Evolutionary conservation across 1,284 basidiomycete genomes (phyloP), one percentile per base, ranked within the genome.

Genomic region (Coniferiporia sulphurascens): DNA sequence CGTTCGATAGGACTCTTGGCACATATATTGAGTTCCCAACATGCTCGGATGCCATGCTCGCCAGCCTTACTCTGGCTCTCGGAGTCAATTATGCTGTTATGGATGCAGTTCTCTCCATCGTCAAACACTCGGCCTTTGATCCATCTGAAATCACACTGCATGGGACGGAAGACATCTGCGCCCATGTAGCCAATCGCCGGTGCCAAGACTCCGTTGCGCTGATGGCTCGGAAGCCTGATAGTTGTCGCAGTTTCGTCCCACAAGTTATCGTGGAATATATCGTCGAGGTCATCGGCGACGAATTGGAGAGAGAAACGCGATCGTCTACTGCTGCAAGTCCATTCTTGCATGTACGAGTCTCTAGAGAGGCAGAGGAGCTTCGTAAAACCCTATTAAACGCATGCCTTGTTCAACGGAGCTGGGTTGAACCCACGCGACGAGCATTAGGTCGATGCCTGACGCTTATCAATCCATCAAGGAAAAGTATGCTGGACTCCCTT

Each of bases 11-110:
- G 15, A 52, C 50, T 7, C 50, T 52, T 27, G 50, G 17, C 9
- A 17, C 50, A 2, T 52, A 52, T 17, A 52, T 52, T 17, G 50
- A 52, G 50, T 52, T 36, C 34, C 50, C 50, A n/a, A 52, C 50
- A 19, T 38, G 34, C 35, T 52, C 50, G 17, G 50, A 52, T 36
- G 50, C 50, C 35, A 52, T 52, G 50, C 32, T 52, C 19, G 32
- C 50, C 7, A 52, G 50, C 35, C 50, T 52, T 34, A 13, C 32
- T 15, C 32, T 52, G 17, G 50, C 34, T 52, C 34, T 17, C 50
- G 50, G 50, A 17, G 50, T 52, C 15, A 34, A 52, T 21, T 38
- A 12, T 36, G 36, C 27, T 13, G 19, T 38, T 17, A 52, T 52
- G 50, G 50, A 52, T 38, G 50, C 50, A 12, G 35, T 52, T 17